Evolutionary conservation across 208 protist species (phyloP).

Genomic region (Trichomonas gallinae): DNA sequence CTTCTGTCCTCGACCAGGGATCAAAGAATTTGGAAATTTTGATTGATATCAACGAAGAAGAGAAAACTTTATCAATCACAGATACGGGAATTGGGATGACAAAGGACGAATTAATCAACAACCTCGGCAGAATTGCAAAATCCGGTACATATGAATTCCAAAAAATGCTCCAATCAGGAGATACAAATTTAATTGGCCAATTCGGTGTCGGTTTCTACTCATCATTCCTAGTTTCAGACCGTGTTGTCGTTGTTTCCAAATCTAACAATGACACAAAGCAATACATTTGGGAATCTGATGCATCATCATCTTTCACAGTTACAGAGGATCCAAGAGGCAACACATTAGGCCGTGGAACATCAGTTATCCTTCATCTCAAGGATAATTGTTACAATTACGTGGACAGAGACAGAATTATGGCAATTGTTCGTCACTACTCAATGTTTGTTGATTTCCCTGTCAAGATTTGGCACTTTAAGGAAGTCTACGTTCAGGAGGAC

Average conservation of each 20-base stretch:
- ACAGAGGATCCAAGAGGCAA: conserved; percentile 64
- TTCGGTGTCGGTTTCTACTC: conserved; percentile 99
- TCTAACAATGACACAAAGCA: conserved; percentile 45
- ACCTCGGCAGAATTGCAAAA: conserved; percentile 94
- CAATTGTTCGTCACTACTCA: neutral
- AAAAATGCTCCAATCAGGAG: conserved; percentile 45
- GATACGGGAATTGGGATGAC: conserved; percentile 99
- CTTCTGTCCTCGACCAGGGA: neutral
- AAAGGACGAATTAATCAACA: conserved; percentile 84
- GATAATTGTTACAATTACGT: conserved; percentile 83
- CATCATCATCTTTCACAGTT: conserved; percentile 75
- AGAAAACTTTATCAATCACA: conserved; percentile 73
- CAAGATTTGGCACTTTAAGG: neutral
- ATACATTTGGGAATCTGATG: conserved; percentile 90
- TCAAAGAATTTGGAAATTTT: conserved; percentile 28
- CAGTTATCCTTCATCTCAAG: conserved; percentile 83
- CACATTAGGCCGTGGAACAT: conserved; percentile 83
- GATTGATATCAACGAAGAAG: conserved; percentile 52
- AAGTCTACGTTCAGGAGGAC: neutral
- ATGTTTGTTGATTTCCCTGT: conserved; percentile 17
- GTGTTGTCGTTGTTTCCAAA: conserved; percentile 79
- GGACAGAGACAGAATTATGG: conserved; percentile 41
- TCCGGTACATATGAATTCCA: conserved; percentile 76
- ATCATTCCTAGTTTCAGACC: conserved; percentile 93
- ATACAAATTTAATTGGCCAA: conserved; percentile 96